Base-by-base conservation (phyloP, 495 filamentous ascomycete genomes). In the Aspergillus saccharolyticus region DNA sequence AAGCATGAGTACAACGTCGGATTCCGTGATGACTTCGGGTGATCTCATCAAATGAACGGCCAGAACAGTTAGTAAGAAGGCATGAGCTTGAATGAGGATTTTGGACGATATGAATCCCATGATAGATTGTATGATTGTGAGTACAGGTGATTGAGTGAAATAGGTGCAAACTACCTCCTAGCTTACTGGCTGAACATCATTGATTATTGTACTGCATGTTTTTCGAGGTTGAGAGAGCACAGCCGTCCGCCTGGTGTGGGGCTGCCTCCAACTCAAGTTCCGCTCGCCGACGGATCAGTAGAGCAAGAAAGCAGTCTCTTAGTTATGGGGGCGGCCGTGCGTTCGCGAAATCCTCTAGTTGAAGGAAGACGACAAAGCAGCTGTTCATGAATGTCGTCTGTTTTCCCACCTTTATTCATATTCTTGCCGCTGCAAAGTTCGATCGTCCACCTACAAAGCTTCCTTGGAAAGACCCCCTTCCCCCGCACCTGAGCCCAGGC, bases 81-180 rank as follows among this genome's bases (percentile, higher is more conserved):
- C 87, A 58, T 96, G 76, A 39, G 82, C 84, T 61, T 89, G 86
- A 58, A 96, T 81, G 63, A 96, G 84, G 2, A 85, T 85, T 66
- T 82, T 85, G 56, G 83, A 83, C 8, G 89, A 90, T 62, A 96
- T 74, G 59, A 94, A 74, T 44, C 83, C 87, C 91, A 96, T 96
- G 62, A 28, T 78, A 60, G 46, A 4, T 15, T 39, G 17, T 57
- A 39, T 9, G 42, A 24, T 44, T 44, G 51, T 39, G 25, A 10
- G 24, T n/a, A 16, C 39, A 47, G 44, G 48, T 22, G 21, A 28
- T 14, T 28, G 46, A 49, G 12, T 39, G 33, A 9, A 12, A 15
- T 39, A 39, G 33, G 14, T 5, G 5, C 33, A 9, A 9, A 28
- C 9, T 28, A 28, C 25, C 25, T 28, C 25, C 25, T 28, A 9